Conservation (phyloP, 352 stramenopile genomes). For the Pythium volutum region DNA sequence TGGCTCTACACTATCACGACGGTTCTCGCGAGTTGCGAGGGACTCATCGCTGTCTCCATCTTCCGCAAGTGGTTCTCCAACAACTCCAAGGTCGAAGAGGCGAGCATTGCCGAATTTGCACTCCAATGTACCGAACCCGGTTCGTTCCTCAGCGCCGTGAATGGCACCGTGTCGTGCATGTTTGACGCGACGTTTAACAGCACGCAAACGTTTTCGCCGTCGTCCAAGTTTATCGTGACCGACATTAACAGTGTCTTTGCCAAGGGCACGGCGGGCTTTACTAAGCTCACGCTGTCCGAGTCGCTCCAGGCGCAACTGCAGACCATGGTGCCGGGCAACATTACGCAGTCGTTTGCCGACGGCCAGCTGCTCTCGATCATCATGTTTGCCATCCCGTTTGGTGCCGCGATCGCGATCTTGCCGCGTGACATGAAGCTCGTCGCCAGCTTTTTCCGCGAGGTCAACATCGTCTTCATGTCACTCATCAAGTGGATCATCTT, state of each 20-base stretch:
- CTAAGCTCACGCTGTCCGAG: conserved; percentile 14
- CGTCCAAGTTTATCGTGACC: conserved; percentile 21
- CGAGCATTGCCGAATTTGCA: conserved; percentile 4
- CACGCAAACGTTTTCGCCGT: conserved; percentile 7
- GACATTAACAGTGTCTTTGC: conserved; percentile 26
- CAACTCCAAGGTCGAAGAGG: background rate
- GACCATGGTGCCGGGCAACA: conserved; percentile 14
- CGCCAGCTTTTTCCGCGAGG: conserved; percentile 15
- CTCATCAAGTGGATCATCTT: conserved; percentile 40
- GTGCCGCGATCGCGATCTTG: conserved; percentile 10
- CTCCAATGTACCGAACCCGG: conserved; percentile 18
- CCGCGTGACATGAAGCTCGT: conserved; percentile 5
- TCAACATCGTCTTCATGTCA: conserved; percentile 35
- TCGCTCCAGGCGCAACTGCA: conserved; percentile 14
- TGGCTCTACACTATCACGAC: conserved; percentile 26
- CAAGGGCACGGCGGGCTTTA: background rate
- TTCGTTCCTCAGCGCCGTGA: conserved; percentile 17
- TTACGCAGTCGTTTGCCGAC: conserved; percentile 11
- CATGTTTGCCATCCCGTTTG: conserved; percentile 19
- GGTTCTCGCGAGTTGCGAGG: conserved; percentile 14
- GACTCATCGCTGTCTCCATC: conserved; percentile 20
- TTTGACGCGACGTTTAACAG: conserved; percentile 21
- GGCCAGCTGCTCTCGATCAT: conserved; percentile 20
- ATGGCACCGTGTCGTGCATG: conserved; percentile 19
- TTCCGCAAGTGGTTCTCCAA: conserved; percentile 17